Evolutionary conservation across 495 filamentous ascomycete genomes (phyloP), one percentile per base, ranked within the genome.

Genomic region (Annulohypoxylon maeteangense): DNA sequence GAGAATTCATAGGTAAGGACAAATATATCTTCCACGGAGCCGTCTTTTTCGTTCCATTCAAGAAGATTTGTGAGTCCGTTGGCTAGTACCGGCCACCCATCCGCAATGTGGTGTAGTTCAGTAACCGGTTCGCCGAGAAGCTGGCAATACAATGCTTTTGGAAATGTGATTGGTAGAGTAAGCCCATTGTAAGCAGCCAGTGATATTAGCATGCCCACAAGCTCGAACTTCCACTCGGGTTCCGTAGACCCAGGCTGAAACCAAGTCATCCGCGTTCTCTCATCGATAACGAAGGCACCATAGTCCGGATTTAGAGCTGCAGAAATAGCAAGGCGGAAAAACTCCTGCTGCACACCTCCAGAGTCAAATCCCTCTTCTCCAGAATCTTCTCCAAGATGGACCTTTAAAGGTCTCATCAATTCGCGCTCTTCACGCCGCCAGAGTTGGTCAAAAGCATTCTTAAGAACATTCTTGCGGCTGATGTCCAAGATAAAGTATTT

Each of bases 161-260:
- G 95, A 67, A 99, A 94, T 4, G 89, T 96, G 60, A 98, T 83
- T 1, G 95, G 95, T 1, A 99, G 83, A 0, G 93, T 97, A 18
- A 97, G 84, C 1, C 94, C 94, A 69, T 98, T 99, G 80, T 97
- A 97, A 18, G 98, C 85, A n/a, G 95, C 95, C 2, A 99, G 82
- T 0, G 91, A 94, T 64, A 97, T 85, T 47, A 98, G 78, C n/a
- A 97, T 76, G 3, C 95, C 95, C 32, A 97, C 81, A 2, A 98
- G 86, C 78, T 99, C 94, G 75, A 91, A 98, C 70, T 94, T 95
- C 85, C 95, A 94, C 4, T 92, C 80, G 1, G 92, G 90, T 72
- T 95, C 93, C 36, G 90, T 77, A 1, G 93, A 91, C 10, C 88
- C 88, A 0, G 95, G 92, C 16, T 90, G 88, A 74, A 98, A 95